A percentile compares a stretch with the other conserved stretches of the same genome.
These are phyloP conservation scores for Coniophora puteana DNA, from an alignment of 1,284 basidiomycete genomes.

Conservation along the genomic window DNA sequence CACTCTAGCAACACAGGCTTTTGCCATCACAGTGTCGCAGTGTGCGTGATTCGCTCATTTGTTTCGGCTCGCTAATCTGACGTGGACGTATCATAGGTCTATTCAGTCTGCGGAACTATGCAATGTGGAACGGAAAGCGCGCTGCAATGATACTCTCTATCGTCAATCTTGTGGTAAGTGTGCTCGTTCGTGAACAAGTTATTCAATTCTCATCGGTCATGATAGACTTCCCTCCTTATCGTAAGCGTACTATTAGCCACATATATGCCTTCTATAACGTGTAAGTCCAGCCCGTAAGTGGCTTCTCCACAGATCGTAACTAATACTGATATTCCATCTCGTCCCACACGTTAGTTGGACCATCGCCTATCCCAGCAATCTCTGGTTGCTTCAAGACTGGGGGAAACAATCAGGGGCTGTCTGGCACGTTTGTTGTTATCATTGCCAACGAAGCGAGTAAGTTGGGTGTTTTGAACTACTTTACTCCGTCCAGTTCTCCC, in stretches of 20 bases:
- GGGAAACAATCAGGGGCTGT: not conserved
- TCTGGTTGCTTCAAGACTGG: constrained; percentile 4
- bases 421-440: constrained; percentile 2
- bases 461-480: not conserved
- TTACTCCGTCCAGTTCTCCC: too few relatives aligned
- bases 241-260: not conserved
- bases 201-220: not conserved
- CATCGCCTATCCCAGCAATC: constrained; percentile 1
- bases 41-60: not conserved
- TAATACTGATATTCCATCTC: not conserved
- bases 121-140: constrained; percentile 1
- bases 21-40: constrained; percentile 2
- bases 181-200: not conserved
- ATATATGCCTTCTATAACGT: not conserved
- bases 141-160: not conserved
- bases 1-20: not conserved
- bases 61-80: not conserved
- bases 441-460: constrained; percentile 2
- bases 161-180: not conserved
- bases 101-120: constrained; percentile 1
- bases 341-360: not conserved
- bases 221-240: not conserved
- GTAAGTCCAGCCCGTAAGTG: not conserved
- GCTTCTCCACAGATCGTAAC: not conserved
- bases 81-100: not conserved